phyloP scores from a whole-genome alignment of 2,329 filamentous ascomycete species.

The Talaromyces sp. region DNA sequence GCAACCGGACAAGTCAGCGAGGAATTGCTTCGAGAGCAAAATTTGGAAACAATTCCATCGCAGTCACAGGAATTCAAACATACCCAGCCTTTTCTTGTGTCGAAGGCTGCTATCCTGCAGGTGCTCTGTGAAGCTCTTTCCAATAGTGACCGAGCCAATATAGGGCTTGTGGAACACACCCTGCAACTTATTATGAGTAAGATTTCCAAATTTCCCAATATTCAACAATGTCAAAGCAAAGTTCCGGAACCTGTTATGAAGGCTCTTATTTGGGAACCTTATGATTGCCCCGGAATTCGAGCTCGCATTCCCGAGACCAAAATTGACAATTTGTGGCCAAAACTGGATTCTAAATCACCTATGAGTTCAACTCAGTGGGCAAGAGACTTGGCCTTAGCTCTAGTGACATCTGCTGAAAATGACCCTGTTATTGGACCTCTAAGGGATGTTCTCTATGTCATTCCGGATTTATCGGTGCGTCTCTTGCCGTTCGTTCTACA shows the following conservation, averaged over 20 bases:
- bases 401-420: slow-evolving; percentile 58
- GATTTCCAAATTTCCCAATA: slow-evolving; percentile 28
- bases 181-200: slow-evolving; percentile 42
- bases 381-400: slow-evolving; percentile 38
- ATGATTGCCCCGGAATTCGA: slow-evolving; percentile 35
- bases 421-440: slow-evolving; percentile 69
- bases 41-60: slow-evolving; percentile 18
- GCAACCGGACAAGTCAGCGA: slow-evolving; percentile 63
- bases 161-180: slow-evolving; percentile 44
- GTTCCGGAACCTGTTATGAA: slow-evolving; percentile 39
- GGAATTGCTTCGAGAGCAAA: slow-evolving; percentile 45
- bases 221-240: slow-evolving; percentile 33
- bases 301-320: slow-evolving; percentile 22
- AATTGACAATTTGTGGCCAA: slow-evolving; percentile 6
- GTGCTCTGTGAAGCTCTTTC: slow-evolving; percentile 61
- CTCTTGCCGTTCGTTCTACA: slow-evolving; percentile 84
- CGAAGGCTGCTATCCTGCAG: slow-evolving; percentile 61
- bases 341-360: slow-evolving; percentile 20
- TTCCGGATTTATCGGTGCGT: slow-evolving; percentile 67
- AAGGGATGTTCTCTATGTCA: slow-evolving; percentile 60
- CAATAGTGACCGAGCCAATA: slow-evolving; percentile 50
- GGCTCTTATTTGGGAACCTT: slow-evolving; percentile 42
- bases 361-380: slow-evolving; percentile 33
- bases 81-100: slow-evolving; percentile 33
- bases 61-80: background rate